Conservation (phyloP, 495 filamentous ascomycete species). For the Alectoria sarmentosa region DNA sequence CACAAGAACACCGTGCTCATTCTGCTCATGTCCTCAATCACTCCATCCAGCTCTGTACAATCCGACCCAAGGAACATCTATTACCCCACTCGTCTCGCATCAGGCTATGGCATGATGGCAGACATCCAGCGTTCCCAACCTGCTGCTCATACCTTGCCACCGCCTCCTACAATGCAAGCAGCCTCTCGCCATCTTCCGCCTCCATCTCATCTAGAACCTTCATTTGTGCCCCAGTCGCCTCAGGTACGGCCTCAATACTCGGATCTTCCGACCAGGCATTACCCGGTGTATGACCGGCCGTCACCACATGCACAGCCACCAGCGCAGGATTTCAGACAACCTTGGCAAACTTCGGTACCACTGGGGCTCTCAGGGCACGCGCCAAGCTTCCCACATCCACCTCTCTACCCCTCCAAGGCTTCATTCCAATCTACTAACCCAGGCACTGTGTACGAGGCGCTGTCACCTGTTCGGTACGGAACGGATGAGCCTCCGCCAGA, state of each 20-base stretch:
- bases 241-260: constrained; percentile 19
- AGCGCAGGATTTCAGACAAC: constrained; percentile 9
- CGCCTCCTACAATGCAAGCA: constrained; percentile 11
- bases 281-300: constrained; percentile 10
- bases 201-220: constrained; percentile 18
- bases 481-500: constrained; percentile 14
- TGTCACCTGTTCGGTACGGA: constrained; percentile 19
- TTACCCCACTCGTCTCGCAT: constrained; percentile 10
- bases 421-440: constrained; percentile 24
- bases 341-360: constrained; percentile 6
- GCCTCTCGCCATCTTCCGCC: constrained; percentile 11
- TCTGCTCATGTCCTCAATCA: constrained; percentile 17
- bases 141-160: constrained; percentile 15
- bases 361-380: constrained; percentile 2
- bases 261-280: constrained; percentile 12
- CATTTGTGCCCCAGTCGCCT: constrained; percentile 16
- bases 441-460: constrained; percentile 23
- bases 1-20: background rate
- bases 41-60: constrained; percentile 11
- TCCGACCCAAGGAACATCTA: constrained; percentile 8
- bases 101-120: constrained; percentile 16
- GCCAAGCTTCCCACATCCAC: constrained; percentile 19
- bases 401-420: constrained; percentile 20
- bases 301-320: constrained; percentile 4
- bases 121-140: constrained; percentile 9